Evolutionary conservation across 805 yeast genomes (phyloP).

Genomic region (Clavispora vitiphila): DNA sequence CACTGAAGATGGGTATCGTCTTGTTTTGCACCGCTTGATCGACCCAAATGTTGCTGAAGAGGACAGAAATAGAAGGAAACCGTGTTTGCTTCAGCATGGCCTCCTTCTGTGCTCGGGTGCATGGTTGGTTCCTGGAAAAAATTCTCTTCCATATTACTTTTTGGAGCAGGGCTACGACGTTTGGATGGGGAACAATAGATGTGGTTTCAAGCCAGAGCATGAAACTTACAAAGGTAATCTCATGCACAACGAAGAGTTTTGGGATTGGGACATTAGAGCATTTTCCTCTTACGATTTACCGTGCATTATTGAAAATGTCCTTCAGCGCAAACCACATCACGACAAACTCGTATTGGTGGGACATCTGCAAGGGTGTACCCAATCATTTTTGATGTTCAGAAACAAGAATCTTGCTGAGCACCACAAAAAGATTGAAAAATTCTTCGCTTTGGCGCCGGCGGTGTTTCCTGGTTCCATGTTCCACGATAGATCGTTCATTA

Average conservation of each 20-base stretch:
- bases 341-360: conserved; percentile 59
- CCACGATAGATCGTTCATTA: conserved; percentile 56
- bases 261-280: conserved; percentile 93
- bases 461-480: conserved; percentile 79
- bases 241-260: conserved; percentile 49
- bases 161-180: conserved; percentile 65
- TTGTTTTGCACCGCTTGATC: conserved; percentile 60
- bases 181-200: conserved; percentile 88
- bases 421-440: conserved; percentile 56
- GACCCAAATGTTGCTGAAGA: conserved; percentile 39
- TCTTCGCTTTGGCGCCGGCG: conserved; percentile 85
- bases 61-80: conserved; percentile 39
- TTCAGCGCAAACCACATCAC: conserved; percentile 35
- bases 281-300: conserved; percentile 79
- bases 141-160: conserved; percentile 64
- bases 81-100: conserved; percentile 80
- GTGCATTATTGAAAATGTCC: conserved; percentile 59
- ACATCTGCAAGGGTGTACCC: conserved; percentile 94
- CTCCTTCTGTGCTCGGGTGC: conserved; percentile 84
- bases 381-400: conserved; percentile 66
- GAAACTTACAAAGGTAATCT: conserved; percentile 26
- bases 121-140: conserved; percentile 74
- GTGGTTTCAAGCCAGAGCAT: conserved; percentile 78
- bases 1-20: conserved; percentile 76
- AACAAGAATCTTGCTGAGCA: conserved; percentile 27